Percentiles rank a stretch among this genome's conserved stretches.
These are phyloP conservation scores for Limonium bicolor DNA, from an alignment of 148 eudicot genomes.

Conservation along the genomic window DNA sequence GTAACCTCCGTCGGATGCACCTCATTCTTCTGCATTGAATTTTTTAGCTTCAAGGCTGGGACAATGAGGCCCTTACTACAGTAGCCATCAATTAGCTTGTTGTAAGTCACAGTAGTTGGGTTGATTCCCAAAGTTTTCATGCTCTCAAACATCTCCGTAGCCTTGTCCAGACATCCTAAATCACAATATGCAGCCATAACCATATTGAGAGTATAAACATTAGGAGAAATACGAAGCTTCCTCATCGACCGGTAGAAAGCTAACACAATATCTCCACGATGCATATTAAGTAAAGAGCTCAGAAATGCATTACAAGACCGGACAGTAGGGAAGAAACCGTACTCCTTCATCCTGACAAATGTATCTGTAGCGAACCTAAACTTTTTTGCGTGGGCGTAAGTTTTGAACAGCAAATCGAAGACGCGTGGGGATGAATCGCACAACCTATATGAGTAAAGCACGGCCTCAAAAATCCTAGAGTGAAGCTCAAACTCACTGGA, in stretches of 20 bases:
- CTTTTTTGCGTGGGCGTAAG: constrained; percentile 50
- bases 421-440: constrained; percentile 68
- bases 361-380: constrained; percentile 41
- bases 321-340: constrained; percentile 58
- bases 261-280: constrained; percentile 38
- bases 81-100: constrained; percentile 48
- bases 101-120: constrained; percentile 29
- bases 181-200: constrained; percentile 41
- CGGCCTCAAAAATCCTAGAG: constrained; percentile 27
- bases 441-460: constrained; percentile 46
- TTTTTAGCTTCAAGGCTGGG: constrained; percentile 43
- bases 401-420: constrained; percentile 56
- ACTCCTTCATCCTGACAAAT: constrained; percentile 45
- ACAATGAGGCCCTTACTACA: constrained; percentile 35
- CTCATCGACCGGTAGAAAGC: constrained; percentile 35
- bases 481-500: constrained; percentile 15
- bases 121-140: constrained; percentile 38
- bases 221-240: constrained; percentile 27
- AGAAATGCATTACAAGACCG: constrained; percentile 62
- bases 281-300: constrained; percentile 40
- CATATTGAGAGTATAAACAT: constrained; percentile 64
- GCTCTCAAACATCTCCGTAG: constrained; percentile 32
- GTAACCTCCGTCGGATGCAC: constrained; percentile 29
- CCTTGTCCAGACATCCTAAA: constrained; percentile 43
- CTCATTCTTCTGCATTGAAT: constrained; percentile 45